These are phyloP conservation scores for Firmiana major DNA, from an alignment of 345 rosid genomes.

Conservation along the genomic window DNA sequence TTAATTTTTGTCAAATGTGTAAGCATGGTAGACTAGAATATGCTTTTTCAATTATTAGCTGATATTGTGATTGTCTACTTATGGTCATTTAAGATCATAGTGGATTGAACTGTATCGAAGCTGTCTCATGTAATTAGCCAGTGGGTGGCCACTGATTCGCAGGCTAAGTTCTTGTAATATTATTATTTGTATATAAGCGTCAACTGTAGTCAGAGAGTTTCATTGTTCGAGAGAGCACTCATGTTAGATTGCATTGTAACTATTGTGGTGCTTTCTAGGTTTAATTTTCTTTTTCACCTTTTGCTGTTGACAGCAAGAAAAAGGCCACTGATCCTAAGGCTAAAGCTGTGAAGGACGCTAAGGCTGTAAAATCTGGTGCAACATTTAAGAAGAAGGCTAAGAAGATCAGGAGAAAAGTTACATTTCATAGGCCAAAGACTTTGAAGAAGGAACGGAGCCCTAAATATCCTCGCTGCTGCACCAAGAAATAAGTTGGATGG, in stretches of 20 bases:
- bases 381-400: constrained; percentile 52
- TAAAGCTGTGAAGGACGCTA: constrained; percentile 61
- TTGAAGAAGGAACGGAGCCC: constrained; percentile 55
- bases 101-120: not conserved
- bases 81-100: not conserved
- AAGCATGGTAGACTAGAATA: not conserved
- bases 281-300: not conserved
- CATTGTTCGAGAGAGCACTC: not conserved
- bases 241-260: not conserved
- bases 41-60: not conserved
- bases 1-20: not conserved
- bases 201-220: not conserved
- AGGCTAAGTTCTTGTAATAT: not conserved
- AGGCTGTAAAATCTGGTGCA: constrained; percentile 58
- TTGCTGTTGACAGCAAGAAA: constrained; percentile 31
- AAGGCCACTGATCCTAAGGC: constrained; percentile 52
- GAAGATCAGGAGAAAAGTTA: constrained; percentile 61
- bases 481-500: constrained; percentile 71
- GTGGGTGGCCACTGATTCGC: not conserved
- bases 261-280: not conserved
- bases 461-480: constrained; percentile 57
- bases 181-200: not conserved
- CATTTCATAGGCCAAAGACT: constrained; percentile 62
- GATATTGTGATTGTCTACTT: not conserved
- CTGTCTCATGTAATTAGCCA: not conserved